Evolutionary conservation across 2,329 filamentous ascomycete genomes (phyloP).

Genomic region (Daldinia sp.): DNA sequence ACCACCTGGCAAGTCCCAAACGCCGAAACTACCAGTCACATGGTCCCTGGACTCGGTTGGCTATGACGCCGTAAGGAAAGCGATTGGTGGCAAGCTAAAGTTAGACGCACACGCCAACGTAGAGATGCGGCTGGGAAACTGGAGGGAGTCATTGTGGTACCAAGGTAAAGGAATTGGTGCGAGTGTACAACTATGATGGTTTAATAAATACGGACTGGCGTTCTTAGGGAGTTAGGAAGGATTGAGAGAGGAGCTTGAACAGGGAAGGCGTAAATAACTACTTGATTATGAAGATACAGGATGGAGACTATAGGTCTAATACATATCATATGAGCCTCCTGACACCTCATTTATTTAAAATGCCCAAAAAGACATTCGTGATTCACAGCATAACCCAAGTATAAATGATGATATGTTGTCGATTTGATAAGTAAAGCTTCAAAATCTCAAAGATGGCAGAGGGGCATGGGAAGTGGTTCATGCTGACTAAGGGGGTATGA

Average conservation of each 20-base stretch:
- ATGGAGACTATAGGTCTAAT: slow-evolving; percentile 15
- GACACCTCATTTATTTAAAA: neutral
- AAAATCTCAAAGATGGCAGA: neutral
- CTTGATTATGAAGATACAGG: slow-evolving; percentile 8
- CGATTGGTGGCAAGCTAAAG: slow-evolving; percentile 82
- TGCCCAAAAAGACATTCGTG: no score
- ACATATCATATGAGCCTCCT: slow-evolving; percentile 3
- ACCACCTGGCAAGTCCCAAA: slow-evolving; percentile 77
- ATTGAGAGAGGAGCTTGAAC: slow-evolving; percentile 7
- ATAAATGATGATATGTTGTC: neutral
- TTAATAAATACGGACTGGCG: slow-evolving; percentile 18
- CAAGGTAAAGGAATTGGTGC: slow-evolving; percentile 77
- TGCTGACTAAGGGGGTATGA: slow-evolving; percentile 27
- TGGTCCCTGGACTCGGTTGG: slow-evolving; percentile 83
- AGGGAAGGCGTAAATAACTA: slow-evolving; percentile 24
- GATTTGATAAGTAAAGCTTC: neutral
- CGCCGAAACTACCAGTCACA: slow-evolving; percentile 83
- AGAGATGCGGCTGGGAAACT: slow-evolving; percentile 78
- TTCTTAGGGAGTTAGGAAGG: slow-evolving; percentile 24
- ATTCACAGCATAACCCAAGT: neutral
- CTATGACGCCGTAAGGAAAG: slow-evolving; percentile 82
- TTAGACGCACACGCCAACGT: slow-evolving; percentile 83
- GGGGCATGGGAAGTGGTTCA: neutral
- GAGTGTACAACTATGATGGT: slow-evolving; percentile 63
- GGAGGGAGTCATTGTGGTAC: slow-evolving; percentile 79